phyloP scores from a whole-genome alignment of 805 yeast genomes.

The Yamadazyma insecticola region DNA sequence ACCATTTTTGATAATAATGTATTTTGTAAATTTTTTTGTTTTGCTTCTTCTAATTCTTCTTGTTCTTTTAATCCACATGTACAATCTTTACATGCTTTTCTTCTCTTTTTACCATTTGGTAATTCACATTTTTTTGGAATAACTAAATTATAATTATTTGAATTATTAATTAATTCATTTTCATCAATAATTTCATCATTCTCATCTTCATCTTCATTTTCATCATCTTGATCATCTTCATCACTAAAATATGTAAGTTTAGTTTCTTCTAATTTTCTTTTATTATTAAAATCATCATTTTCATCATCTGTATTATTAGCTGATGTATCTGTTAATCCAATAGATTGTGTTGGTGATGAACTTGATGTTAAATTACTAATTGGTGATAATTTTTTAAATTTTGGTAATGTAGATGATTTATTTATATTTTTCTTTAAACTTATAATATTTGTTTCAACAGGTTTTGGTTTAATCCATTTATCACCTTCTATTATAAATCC shows the following conservation, averaged over 20 bases:
- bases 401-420: not conserved
- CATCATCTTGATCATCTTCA: constrained; percentile 38
- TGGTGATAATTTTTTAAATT: constrained; percentile 3
- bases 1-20: constrained; percentile 45
- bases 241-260: constrained; percentile 56
- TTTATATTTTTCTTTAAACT: constrained; percentile 23
- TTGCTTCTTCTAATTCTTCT: constrained; percentile 61
- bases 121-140: constrained; percentile 58
- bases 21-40: constrained; percentile 41
- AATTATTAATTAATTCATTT: constrained; percentile 32
- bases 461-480: constrained; percentile 54
- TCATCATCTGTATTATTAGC: constrained; percentile 36
- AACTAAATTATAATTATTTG: constrained; percentile 34
- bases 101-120: constrained; percentile 58
- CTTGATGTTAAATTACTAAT: constrained; percentile 14
- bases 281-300: constrained; percentile 38
- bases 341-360: constrained; percentile 16
- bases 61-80: constrained; percentile 92
- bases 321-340: constrained; percentile 42
- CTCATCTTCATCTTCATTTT: constrained; percentile 45
- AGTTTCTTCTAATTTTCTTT: constrained; percentile 40
- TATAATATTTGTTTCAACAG: constrained; percentile 23
- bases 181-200: constrained; percentile 39
- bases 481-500: constrained; percentile 53
- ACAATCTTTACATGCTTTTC: constrained; percentile 97